These are phyloP conservation scores for Aspergillus viridinutans DNA, from an alignment of 2,329 filamentous ascomycete genomes.

Conservation along the genomic window DNA sequence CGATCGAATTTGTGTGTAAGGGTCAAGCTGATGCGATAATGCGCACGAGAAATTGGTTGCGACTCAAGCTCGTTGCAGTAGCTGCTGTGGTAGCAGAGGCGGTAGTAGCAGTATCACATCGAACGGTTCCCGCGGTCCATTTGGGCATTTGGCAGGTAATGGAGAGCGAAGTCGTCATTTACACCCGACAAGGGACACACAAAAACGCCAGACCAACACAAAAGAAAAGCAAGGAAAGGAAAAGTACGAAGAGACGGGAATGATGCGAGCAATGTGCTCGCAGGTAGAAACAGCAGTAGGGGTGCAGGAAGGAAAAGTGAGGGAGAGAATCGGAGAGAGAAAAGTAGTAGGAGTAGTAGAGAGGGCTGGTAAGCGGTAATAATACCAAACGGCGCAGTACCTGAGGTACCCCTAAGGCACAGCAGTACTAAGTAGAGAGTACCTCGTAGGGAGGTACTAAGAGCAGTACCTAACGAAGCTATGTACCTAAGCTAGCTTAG, in stretches of 20 bases:
- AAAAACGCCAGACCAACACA: slow-evolving; percentile 26
- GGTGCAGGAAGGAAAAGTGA: slow-evolving; percentile 7
- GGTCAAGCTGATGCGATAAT: slow-evolving; percentile 14
- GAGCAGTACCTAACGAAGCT: too few species aligned
- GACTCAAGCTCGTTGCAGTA: slow-evolving; percentile 1
- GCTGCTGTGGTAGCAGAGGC: neutral
- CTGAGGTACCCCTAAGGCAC: neutral
- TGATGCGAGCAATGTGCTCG: slow-evolving; percentile 18
- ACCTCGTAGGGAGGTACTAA: too few species aligned
- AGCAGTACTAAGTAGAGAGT: neutral
- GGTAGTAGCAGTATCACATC: slow-evolving; percentile 13
- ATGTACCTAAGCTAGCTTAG: too few species aligned
- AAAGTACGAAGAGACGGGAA: slow-evolving; percentile 14
- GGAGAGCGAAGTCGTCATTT: slow-evolving; percentile 4
- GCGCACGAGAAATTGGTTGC: slow-evolving; percentile 6
- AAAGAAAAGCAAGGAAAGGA: slow-evolving; percentile 16
- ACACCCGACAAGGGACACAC: slow-evolving; percentile 14
- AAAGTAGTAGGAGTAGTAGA: neutral
- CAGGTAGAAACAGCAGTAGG: slow-evolving; percentile 8
- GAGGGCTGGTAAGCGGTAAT: neutral
- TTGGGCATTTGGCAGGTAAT: slow-evolving; percentile 9
- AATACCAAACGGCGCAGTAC: neutral
- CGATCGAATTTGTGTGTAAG: slow-evolving; percentile 17
- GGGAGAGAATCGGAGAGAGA: slow-evolving; percentile 2
- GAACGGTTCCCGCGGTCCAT: slow-evolving; percentile 15